These are phyloP conservation scores for Physcomitrellopsis africana DNA, from an alignment of 225 moss, liverwort and hornwort species.

Conservation along the genomic window DNA sequence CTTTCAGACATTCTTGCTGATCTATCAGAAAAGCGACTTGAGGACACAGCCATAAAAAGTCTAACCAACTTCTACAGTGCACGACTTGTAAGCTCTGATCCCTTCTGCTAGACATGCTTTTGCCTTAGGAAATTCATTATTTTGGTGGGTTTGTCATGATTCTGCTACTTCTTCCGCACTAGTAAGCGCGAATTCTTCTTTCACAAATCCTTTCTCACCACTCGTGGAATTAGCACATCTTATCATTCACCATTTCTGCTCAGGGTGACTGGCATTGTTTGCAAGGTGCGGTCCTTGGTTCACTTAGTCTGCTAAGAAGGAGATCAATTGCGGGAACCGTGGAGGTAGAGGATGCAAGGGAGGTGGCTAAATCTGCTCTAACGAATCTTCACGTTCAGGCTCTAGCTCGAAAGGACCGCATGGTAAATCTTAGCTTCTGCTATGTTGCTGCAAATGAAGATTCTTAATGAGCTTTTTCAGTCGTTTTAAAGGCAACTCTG, in stretches of 20 bases:
- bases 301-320: conserved; percentile 63
- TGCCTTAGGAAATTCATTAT: background rate
- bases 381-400: conserved; percentile 72
- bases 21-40: conserved; percentile 51
- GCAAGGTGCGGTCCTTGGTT: conserved; percentile 77
- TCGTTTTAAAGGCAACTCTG: background rate
- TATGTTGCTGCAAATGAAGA: background rate
- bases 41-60: conserved; percentile 60
- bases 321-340: conserved; percentile 57
- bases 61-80: conserved; percentile 63
- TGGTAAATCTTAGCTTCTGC: conserved; percentile 44
- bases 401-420: conserved; percentile 69
- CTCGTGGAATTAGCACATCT: background rate
- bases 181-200: conserved; percentile 12
- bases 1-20: conserved; percentile 69
- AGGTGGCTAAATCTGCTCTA: conserved; percentile 58
- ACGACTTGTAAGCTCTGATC: conserved; percentile 66
- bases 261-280: conserved; percentile 92
- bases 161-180: background rate
- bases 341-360: conserved; percentile 53
- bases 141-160: conserved; percentile 11
- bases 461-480: background rate
- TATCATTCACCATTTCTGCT: conserved; percentile 19
- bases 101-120: background rate
- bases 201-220: background rate